Evolutionary conservation across 2,329 filamentous ascomycete genomes (phyloP), one percentile per base, ranked within the genome.

Genomic region (Fusarium sp.): DNA sequence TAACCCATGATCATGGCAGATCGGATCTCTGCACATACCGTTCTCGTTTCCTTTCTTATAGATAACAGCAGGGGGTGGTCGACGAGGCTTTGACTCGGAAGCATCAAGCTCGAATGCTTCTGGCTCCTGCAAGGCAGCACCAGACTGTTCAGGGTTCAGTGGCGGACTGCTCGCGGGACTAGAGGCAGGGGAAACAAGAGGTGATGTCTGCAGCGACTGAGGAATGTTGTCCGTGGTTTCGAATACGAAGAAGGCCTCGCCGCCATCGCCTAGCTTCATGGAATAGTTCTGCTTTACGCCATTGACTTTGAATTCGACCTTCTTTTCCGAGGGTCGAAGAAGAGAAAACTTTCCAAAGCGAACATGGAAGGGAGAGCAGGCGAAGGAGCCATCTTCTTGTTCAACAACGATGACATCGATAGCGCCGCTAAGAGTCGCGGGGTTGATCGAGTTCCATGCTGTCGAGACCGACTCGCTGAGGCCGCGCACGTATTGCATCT

Each of bases 361-460:
- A 67, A 99, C 95, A 77, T 99, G 95, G 78, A 99, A 99, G 45
- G 95, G 95, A 26, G 94, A 98, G 79, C 95, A 99, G 66, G 90
- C 88, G 55, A 98, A 84, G 36, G 81, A 83, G 80, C 92, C 95
- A 83, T 99, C 95, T 74, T 94, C 92, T 69, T 96, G 93, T 78
- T 99, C 93, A 57, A 99, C 93, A 52, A 99, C 94, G 69, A 99
- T 97, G 70, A 98, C 94, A 83, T 99, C 95, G 80, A 99, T 98
- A 73, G 95, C 95, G 73, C 95, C 95, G 80, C 92, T 97, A 54
- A 99, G 86, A 11, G 95, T 99, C 40, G 95, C 93, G 46, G 95
- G 95, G 78, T 99, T 99, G 83, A 99, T 96, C 25, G 93, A 97
- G 79, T 99, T 99, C 95, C 95, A 99, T 77, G 95, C 94, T 80